Conservation (phyloP, 495 filamentous ascomycete genomes). For the Glarea lozoyensis region DNA sequence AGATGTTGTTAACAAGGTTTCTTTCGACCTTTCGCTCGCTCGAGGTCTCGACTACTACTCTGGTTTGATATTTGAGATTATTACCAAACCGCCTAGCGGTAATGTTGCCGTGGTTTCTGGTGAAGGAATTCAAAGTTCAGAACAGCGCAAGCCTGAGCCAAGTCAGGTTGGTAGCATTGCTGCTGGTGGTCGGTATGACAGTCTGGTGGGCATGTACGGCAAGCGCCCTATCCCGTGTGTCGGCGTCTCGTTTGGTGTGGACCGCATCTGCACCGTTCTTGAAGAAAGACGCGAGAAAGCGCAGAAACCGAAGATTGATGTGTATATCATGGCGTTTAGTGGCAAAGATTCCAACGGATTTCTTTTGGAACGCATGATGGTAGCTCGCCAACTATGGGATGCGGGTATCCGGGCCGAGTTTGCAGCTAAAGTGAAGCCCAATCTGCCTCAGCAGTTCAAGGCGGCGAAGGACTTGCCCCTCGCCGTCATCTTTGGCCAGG, state of each 20-base stretch:
- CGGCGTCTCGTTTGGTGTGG: conserved; percentile 90
- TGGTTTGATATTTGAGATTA: conserved; percentile 82
- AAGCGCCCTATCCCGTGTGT: conserved; percentile 81
- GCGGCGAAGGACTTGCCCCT: conserved; percentile 65
- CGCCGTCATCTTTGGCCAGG: conserved; percentile 68
- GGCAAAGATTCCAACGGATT: conserved; percentile 77
- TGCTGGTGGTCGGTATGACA: conserved; percentile 85
- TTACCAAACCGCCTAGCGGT: conserved; percentile 46
- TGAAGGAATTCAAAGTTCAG: conserved; percentile 27
- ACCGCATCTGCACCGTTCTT: conserved; percentile 85
- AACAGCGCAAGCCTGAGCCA: conserved; percentile 48
- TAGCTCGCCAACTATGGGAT: conserved; percentile 63
- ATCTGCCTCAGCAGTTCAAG: conserved; percentile 67
- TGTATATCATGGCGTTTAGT: conserved; percentile 86
- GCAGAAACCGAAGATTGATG: conserved; percentile 66
- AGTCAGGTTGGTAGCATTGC: conserved; percentile 79
- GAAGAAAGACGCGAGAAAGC: conserved; percentile 43
- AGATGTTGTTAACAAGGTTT: conserved; percentile 54
- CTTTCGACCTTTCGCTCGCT: conserved; percentile 72
- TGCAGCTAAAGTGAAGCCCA: conserved; percentile 67
- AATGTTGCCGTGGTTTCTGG: conserved; percentile 31
- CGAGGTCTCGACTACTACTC: conserved; percentile 90
- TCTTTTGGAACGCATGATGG: conserved; percentile 67
- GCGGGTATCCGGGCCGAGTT: conserved; percentile 63
- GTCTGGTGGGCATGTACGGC: conserved; percentile 86